phyloP scores from a whole-genome alignment of 371 early-diverging fungal species.

The Mucor lusitanicus region DNA sequence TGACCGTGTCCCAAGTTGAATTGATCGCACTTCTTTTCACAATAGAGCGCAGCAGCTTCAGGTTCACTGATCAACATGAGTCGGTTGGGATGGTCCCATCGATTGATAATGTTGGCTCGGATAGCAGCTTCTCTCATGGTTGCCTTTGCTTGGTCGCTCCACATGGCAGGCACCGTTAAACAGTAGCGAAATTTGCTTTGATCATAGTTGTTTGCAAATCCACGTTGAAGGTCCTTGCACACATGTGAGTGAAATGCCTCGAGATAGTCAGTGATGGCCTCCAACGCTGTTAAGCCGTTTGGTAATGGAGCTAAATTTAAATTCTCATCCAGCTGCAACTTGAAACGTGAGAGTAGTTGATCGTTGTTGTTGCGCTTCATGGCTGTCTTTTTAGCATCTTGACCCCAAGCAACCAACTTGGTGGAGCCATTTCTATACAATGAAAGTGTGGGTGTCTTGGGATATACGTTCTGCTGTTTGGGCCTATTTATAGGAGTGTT shows the following conservation, averaged over 20 bases:
- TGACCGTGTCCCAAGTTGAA: constrained; percentile 49
- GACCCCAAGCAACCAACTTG: constrained; percentile 50
- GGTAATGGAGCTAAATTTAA: constrained; percentile 33
- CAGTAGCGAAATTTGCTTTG: constrained; percentile 52
- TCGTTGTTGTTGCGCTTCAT: constrained; percentile 41
- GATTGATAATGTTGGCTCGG: constrained; percentile 45
- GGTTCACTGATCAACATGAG: constrained; percentile 61
- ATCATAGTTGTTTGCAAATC: constrained; percentile 48
- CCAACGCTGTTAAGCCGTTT: constrained; percentile 38
- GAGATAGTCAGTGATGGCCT: constrained; percentile 47
- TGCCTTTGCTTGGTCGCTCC: constrained; percentile 53
- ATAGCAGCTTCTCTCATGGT: constrained; percentile 55
- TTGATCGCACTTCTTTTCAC: constrained; percentile 52
- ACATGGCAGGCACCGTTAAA: constrained; percentile 55
- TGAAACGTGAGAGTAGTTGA: constrained; percentile 45
- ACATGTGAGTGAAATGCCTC: constrained; percentile 48
- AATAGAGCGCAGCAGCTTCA: constrained; percentile 49
- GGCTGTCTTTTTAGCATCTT: constrained; percentile 47
- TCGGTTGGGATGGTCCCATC: constrained; percentile 49
- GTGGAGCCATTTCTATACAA: constrained; percentile 47
- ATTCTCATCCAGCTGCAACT: constrained; percentile 50
- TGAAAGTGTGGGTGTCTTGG: constrained; percentile 49
- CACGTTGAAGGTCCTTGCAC: constrained; percentile 46
- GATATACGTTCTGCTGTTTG: constrained; percentile 49
- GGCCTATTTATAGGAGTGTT: constrained; percentile 30